Evolutionary conservation across 495 filamentous ascomycete genomes (phyloP), one percentile per base, ranked within the genome.

Genomic region (Xylaria scruposa): DNA sequence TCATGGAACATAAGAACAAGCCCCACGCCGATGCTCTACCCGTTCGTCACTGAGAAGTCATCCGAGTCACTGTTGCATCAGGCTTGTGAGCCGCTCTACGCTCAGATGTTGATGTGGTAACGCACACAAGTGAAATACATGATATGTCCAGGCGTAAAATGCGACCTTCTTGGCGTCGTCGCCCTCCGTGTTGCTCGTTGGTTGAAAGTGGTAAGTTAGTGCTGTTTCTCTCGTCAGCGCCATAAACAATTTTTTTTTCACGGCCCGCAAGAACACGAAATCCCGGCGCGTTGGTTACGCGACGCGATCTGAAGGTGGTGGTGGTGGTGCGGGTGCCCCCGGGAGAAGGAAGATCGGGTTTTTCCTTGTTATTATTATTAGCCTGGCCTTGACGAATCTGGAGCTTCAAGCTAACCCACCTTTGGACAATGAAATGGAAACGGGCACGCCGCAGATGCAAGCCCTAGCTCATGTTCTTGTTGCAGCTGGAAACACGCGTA

Each of bases 201-300:
- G 42, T 7, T 26, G 63, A 38, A 7, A 56, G 46, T n/a, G 47
- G 47, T 42, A 67, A 6, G 33, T 4, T 38, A 38, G 36, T 36
- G 33, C 5, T 38, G 8, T 49, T 15, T 38, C 65, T 56, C 49
- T 67, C 26, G 21, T 67, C 29, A 51, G 36, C 65, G 19, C 65
- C 65, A 36, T 29, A 26, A 44, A 49, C 31, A 15, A 21, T 3
- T 12, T 31, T 19, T 36, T 36, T 29, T 21, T 12, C 29, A 19
- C 24, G 65, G 33, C 21, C 65, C 49, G 65, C 46, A 3, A 54
- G 65, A 67, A 67, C 65, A 67, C 65, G 65, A 67, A 67, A 67
- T 44, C 17, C 65, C 65, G 65, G 33, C 65, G 65, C 65, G 65
- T 67, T 42, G 47, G 49, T 26, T 29, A 67, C 65, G 65, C 65